A percentile compares a stretch with the other conserved stretches of the same genome.
phyloP scores from a whole-genome alignment of 352 stramenopile species.

The Globisporangium iwayamae region DNA sequence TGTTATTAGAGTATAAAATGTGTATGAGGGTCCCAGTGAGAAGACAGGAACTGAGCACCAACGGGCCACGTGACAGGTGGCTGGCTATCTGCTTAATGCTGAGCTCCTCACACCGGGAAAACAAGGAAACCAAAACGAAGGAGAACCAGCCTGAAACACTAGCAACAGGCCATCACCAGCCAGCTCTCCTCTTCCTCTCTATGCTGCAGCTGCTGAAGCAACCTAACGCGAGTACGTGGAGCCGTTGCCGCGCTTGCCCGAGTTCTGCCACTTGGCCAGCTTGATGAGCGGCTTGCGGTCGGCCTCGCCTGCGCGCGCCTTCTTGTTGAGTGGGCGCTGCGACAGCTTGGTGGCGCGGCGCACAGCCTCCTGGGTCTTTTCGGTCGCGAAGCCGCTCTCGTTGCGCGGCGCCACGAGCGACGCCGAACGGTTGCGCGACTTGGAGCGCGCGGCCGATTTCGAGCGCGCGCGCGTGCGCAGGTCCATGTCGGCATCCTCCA shows the following conservation, averaged over 20 bases:
- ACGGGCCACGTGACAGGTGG: too few relatives aligned
- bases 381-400: conserved; percentile 61
- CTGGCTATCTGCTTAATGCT: background rate
- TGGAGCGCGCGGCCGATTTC: conserved; percentile 66
- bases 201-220: conserved; percentile 17
- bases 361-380: conserved; percentile 36
- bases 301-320: conserved; percentile 73
- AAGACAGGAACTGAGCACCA: background rate
- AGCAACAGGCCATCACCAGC: background rate
- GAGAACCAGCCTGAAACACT: background rate
- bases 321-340: conserved; percentile 79
- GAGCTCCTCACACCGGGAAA: background rate
- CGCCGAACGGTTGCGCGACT: conserved; percentile 80
- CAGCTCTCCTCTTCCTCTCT: conserved; percentile 12
- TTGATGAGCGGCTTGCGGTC: conserved; percentile 81
- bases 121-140: conserved; percentile 13
- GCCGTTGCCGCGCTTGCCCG: conserved; percentile 83
- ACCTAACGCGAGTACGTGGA: conserved; percentile 75
- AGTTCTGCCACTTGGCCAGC: conserved; percentile 88
- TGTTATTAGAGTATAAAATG: conserved; percentile 25
- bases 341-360: conserved; percentile 49
- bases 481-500: conserved; percentile 77
- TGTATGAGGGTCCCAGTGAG: conserved; percentile 4
- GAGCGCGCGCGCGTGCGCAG: conserved; percentile 65
- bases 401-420: conserved; percentile 75